phyloP scores from a whole-genome alignment of 2,329 filamentous ascomycete species.

The Fusarium xylarioides region DNA sequence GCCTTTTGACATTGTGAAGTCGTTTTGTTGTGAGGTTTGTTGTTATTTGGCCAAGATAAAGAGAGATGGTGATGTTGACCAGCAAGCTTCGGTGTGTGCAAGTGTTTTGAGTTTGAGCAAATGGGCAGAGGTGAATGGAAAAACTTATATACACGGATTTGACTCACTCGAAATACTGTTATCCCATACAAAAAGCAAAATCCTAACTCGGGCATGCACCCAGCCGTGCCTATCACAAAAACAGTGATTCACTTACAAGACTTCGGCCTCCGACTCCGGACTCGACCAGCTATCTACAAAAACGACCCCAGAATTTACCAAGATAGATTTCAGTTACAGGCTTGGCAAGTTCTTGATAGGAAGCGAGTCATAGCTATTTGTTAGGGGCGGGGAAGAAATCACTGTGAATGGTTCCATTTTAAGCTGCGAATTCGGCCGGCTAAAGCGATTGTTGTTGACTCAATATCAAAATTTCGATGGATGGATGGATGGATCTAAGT shows the following conservation, averaged over 20 bases:
- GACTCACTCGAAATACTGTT: not conserved
- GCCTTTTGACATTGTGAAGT: conserved; percentile 21
- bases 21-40: not conserved
- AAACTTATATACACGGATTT: not conserved
- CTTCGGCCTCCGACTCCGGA: conserved; percentile 12
- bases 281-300: not conserved
- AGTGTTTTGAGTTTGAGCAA: not conserved
- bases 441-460: not conserved
- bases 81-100: not conserved
- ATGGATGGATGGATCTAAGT: not conserved
- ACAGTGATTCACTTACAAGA: conserved; percentile 20
- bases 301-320: not conserved
- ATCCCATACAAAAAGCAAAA: not conserved
- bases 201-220: not conserved
- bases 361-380: not conserved
- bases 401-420: not conserved
- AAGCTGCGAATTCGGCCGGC: conserved; percentile 6
- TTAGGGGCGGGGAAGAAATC: not conserved
- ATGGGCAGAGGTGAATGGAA: not conserved
- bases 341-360: not conserved
- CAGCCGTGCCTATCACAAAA: not conserved
- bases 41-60: not conserved
- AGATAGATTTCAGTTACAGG: not conserved
- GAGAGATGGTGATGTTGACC: not conserved
- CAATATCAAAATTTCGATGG: not conserved